A percentile compares a stretch with the other conserved stretches of the same genome.
Conservation (phyloP, 441 rosid species). For the California macrophylla region DNA sequence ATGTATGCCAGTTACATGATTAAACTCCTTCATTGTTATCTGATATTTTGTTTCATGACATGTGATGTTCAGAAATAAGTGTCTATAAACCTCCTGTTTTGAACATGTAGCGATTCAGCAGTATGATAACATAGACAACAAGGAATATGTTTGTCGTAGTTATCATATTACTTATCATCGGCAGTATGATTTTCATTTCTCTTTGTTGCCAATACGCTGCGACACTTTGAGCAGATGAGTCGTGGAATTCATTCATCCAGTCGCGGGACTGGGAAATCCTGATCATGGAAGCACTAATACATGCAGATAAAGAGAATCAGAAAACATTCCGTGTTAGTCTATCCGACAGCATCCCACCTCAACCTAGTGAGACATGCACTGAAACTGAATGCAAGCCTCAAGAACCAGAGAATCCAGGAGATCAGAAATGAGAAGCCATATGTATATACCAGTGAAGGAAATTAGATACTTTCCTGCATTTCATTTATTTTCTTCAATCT, state of each 20-base stretch:
- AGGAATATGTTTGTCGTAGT: neutral
- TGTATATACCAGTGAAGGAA: neutral
- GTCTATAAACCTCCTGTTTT: too few relatives aligned
- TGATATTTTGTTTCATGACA: too few relatives aligned
- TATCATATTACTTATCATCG: neutral
- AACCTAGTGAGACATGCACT: constrained; percentile 19
- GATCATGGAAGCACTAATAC: constrained; percentile 75
- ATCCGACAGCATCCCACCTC: constrained; percentile 18
- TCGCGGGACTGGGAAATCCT: constrained; percentile 72
- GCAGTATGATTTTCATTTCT: neutral
- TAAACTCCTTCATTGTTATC: too few relatives aligned
- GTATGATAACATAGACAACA: neutral
- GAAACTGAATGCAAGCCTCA: constrained; percentile 17
- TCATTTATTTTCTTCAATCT: neutral
- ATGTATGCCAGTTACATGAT: too few relatives aligned
- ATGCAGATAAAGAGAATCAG: constrained; percentile 53
- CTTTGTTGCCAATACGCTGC: neutral
- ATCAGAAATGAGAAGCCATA: constrained; percentile 24
- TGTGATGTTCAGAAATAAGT: too few relatives aligned
- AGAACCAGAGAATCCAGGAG: constrained; percentile 24
- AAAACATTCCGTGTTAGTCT: constrained; percentile 49
- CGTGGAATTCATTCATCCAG: constrained; percentile 42
- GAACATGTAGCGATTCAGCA: too few relatives aligned
- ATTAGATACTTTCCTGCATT: neutral
- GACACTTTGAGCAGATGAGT: constrained; percentile 27